Evolutionary conservation across 2,329 filamentous ascomycete species (phyloP), one percentile per base, ranked within the genome.

Genomic region (Calonectria montana): DNA sequence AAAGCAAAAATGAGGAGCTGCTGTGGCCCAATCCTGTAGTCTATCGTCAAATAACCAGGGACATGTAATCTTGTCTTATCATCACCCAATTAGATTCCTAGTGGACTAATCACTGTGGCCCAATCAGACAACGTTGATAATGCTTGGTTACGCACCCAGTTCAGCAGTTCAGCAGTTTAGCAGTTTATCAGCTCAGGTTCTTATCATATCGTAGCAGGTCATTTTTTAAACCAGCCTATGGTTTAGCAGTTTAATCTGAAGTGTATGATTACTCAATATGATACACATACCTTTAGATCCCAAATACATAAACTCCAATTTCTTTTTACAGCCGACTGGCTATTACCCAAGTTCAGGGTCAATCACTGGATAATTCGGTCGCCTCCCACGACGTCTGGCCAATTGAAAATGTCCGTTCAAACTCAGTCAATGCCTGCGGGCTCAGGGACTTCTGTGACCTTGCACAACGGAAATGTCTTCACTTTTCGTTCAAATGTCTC

Each of bases 401-500:
- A 13, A 15, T 15, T 29, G 13, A 27, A 18, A n/a, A 37, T 48
- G 29, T n/a, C 45, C 4, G 13, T 50, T n/a, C 61, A 25, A 37
- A 37, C 43, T 37, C 21, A 37, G 13, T 29, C 62, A 13, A 50
- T 21, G n/a, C 15, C 59, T 6, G 15, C 12, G 12, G 16, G 9
- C 15, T 4, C 25, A 37, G 55, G 8, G 16, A 69, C 21, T 5
- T 74, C 73, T 15, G 73, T 79, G 16, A 77, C 48, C 25, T 43
- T 80, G 29, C 73, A 75, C 2, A 80, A 79, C 27, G 79, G 79
- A 23, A 74, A 69, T 2, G 67, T 74, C 2, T 74, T 79, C 57
- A 75, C 66, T 27, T 80, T 80, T 59, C 63, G 72, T 9, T 80
- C 79, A n/a, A 80, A 80, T 48, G 45, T 73, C 9, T 75, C 78